Base-by-base conservation (phyloP, 345 rosid genomes). In the Populus ilicifolia region DNA sequence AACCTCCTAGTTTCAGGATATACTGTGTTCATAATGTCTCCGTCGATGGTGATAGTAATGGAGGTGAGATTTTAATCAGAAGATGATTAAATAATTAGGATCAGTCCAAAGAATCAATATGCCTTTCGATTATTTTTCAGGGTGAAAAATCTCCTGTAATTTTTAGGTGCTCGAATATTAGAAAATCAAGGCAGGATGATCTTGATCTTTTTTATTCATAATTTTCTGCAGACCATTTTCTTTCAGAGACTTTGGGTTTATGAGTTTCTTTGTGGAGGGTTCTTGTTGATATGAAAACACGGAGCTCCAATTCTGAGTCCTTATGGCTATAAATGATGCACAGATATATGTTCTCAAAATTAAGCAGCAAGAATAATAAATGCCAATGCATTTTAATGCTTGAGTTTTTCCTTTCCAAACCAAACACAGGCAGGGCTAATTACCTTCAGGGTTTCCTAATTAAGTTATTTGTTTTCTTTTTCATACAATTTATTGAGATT, bases 1-100 rank as follows among this genome's bases (percentile, higher is more conserved):
- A 79, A 8, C 83, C 89, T 2, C 89, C 88, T 0, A 88, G 90
- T 81, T 88, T 86, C 44, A 71, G 86, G 72, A 86, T 79, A 3
- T 88, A 88, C 52, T 88, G 87, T 35, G 56, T 70, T 29, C 5
- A 38, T 7, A 27, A 56, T 62, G 76, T 25, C 21, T 72, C 79
- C 0, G 35, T 52, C 23, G n/a, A 56, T n/a, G 62, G 62, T 56
- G 62, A 56, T 20, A 21, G 61, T 52, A 52, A 20, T 18, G 61
- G 6, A 18, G 61, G 61, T 52, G 62, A 56, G 62, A 56, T 8
- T n/a, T n/a, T 23, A n/a, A 8, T 56, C 63, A n/a, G n/a, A 56
- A 56, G 63, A n/a, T 56, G n/a, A n/a, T 56, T 56, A 17, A 39
- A 7, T 39, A 46, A n/a, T n/a, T n/a, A 56, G 13, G 27, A 56